Percentiles rank a stretch among this genome's conserved stretches.
These are phyloP conservation scores for Ochromonas danica DNA, from an alignment of 108 stramenopile species.

Conservation along the genomic window DNA sequence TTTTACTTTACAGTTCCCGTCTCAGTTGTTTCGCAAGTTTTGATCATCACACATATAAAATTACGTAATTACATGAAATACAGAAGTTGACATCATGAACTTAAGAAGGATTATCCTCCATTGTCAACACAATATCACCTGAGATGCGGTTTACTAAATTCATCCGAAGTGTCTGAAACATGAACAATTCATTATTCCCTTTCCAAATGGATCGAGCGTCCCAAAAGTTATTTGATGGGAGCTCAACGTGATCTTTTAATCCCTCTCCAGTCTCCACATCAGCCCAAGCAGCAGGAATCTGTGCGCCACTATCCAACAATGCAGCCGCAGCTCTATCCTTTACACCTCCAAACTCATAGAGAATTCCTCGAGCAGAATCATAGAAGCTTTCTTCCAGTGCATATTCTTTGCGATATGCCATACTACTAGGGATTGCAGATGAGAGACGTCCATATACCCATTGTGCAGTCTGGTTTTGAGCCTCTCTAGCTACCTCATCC, in stretches of 20 bases:
- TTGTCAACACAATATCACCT: too few species aligned
- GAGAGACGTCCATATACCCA: neutral
- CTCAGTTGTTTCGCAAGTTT: too few species aligned
- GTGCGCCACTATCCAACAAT: neutral
- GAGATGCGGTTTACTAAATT: too few species aligned
- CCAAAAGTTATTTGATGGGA: neutral
- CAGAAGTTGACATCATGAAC: too few species aligned
- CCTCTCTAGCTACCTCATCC: neutral
- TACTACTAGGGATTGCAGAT: neutral
- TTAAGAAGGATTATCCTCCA: too few species aligned
- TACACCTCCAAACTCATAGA: neutral
- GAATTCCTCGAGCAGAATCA: neutral
- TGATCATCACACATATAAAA: too few species aligned
- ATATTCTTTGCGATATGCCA: slow-evolving; percentile 7
- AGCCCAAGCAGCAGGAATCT: neutral
- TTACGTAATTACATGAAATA: too few species aligned
- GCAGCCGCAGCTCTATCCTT: slow-evolving; percentile 6
- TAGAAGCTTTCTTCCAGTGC: neutral
- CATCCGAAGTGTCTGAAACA: too few species aligned
- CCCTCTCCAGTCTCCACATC: neutral
- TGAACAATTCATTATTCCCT: too few species aligned
- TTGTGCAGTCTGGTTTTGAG: neutral
- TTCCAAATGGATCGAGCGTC: neutral
- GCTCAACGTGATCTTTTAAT: neutral
- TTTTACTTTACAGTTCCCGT: too few species aligned